phyloP scores from a whole-genome alignment of 2,329 filamentous ascomycete genomes.

The Penicillium sp. region DNA sequence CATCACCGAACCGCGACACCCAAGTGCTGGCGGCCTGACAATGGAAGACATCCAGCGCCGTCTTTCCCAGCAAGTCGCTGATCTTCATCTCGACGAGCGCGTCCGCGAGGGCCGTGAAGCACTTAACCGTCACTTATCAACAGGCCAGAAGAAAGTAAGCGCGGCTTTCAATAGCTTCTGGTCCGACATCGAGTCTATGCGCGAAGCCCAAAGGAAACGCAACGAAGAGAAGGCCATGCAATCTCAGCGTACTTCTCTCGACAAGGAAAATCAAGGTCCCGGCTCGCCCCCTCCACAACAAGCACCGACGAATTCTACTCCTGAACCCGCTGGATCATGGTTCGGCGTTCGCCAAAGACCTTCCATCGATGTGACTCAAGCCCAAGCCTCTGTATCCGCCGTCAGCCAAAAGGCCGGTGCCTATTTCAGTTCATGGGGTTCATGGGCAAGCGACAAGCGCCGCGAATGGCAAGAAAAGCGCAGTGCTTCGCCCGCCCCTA shows the following conservation, averaged over 20 bases:
- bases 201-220: slow-evolving; percentile 69
- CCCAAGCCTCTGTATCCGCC: slow-evolving; percentile 59
- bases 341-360: slow-evolving; percentile 39
- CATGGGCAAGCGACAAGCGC: slow-evolving; percentile 59
- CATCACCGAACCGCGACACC: slow-evolving; percentile 89
- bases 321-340: slow-evolving; percentile 31
- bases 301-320: slow-evolving; percentile 27
- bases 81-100: slow-evolving; percentile 89
- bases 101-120: slow-evolving; percentile 82
- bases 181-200: slow-evolving; percentile 81
- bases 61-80: slow-evolving; percentile 87
- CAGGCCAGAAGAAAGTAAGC: slow-evolving; percentile 84
- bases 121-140: slow-evolving; percentile 84
- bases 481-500: slow-evolving; percentile 25
- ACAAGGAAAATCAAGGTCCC: slow-evolving; percentile 26
- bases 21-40: slow-evolving; percentile 86
- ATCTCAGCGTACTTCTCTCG: slow-evolving; percentile 37
- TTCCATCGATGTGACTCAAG: slow-evolving; percentile 55
- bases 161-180: slow-evolving; percentile 86
- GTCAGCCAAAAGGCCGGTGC: slow-evolving; percentile 62
- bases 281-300: slow-evolving; percentile 30
- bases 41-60: slow-evolving; percentile 94
- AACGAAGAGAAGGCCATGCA: slow-evolving; percentile 41
- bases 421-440: slow-evolving; percentile 66
- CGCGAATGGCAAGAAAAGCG: slow-evolving; percentile 52